Evolutionary conservation across 169 alveolate genomes (phyloP), one percentile per base, ranked within the genome.

Genomic region (Eimeria sp.): DNA sequence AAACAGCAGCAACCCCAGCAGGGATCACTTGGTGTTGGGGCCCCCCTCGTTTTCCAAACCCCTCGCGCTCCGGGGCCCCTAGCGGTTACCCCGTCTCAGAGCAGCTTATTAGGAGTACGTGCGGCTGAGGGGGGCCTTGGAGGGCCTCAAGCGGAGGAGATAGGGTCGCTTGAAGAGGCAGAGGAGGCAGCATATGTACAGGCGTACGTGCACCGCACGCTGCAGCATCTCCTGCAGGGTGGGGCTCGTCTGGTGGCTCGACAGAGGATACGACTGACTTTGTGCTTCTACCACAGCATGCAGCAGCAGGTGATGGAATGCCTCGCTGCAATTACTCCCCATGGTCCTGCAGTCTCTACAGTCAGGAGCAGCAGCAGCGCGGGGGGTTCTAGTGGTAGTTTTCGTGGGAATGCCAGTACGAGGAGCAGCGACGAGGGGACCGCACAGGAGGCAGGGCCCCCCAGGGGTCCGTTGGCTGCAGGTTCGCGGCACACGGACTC

Each of bases 151-250:
- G 47, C n/a, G 40, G 86, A n/a, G 18, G 58, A 18, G 10, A 58
- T n/a, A 13, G 86, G 22, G 54, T 58, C 40, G 45, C 30, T 67
- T n/a, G 78, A 67, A 30, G 27, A 16, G 4, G 78, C 11, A 67
- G 78, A 75, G 54, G 27, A 27, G 58, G 18, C 63, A 54, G 63
- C 11, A 54, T 47, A 75, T 75, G 86, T 43, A 22, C 18, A 34
- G 86, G 86, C 54, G 58, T 89, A 89, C 88, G 95, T 89, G 0
- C 63, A 27, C 34, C 73, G 76, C 13, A 80, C 78, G 30, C 88
- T 89, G 95, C 75, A 67, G 54, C 78, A 89, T 61, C 65, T 89
- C 63, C 76, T 89, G 75, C 58, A 54, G 58, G 95, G 95, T 51
- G 54, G 61, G 40, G 89, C 76, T 40, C 54, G 30, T 27, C 73